Base-by-base conservation (phyloP, 139 green algal genomes). In the Tetraselmis chui region DNA sequence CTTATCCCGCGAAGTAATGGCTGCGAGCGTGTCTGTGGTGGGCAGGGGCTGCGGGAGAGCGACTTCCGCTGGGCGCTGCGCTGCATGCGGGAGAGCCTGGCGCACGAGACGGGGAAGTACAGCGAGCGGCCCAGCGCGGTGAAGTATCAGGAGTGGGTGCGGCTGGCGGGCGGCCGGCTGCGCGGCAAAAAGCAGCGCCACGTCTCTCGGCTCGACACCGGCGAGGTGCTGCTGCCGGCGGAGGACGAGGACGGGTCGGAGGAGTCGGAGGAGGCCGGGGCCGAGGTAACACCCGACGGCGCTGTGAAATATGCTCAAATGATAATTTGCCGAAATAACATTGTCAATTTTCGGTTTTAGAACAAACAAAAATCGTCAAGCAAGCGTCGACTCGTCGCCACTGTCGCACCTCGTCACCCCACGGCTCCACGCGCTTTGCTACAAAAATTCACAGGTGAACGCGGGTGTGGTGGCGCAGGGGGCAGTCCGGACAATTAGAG, bases 161-260 rank as follows among this genome's bases (percentile, higher is more conserved):
- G 76, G 79, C 31, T 11, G 2, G 79, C 79, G 22, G 79, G 79
- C 31, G 79, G 79, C 31, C 79, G 79, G 31, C 24, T 82, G 31
- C 79, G 79, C 24, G 32, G 74, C 74, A 31, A 31, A 5, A 77
- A 77, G 74, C 74, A 2, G 23, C 45, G 45, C 45, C 45, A 18
- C 45, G 18, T 67, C 45, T 67, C 45, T 5, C 5, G 45, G 45
- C 45, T 67, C 11, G 45, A 67, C 45, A 67, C 45, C 45, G 45
- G 45, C 45, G 45, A 67, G 45, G 18, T 67, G 11, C 45, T 67
- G 45, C 11, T 67, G 45, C 45, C 45, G 11, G 45, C 5, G 45
- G 74, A 77, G 74, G 74, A 29, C 2, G 74, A 77, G 74, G 74
- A 28, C 5, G 59, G 23, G 59, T 75, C 59, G 59, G 74, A 28